These are phyloP conservation scores for Phlyctochytrium bullatum DNA, from an alignment of 192 early-diverging fungal genomes.

Conservation along the genomic window DNA sequence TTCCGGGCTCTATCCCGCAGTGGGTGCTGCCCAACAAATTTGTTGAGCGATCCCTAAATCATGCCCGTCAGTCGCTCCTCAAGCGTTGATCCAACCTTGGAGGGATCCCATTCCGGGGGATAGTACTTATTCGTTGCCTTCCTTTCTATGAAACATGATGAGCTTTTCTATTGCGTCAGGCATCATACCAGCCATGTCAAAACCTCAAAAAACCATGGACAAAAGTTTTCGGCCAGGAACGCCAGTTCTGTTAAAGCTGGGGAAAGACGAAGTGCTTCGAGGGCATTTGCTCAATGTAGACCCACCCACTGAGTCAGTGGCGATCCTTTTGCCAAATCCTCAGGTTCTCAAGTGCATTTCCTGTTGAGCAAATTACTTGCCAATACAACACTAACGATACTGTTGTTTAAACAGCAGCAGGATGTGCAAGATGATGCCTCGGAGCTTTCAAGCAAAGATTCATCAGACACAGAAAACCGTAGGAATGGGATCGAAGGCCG, in stretches of 20 bases:
- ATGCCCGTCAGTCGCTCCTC: not conserved
- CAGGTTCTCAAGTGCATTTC: too few relatives aligned
- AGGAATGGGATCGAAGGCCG: too few relatives aligned
- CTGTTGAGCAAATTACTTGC: too few relatives aligned
- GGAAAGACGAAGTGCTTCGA: not conserved
- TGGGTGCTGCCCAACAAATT: slow-evolving; percentile 84
- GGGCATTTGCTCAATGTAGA: slow-evolving; percentile 1
- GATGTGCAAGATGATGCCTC: too few relatives aligned
- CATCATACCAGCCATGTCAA: not conserved
- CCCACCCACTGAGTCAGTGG: not conserved
- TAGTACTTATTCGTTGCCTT: slow-evolving; percentile 54
- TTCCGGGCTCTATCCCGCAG: slow-evolving; percentile 83
- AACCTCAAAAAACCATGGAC: not conserved
- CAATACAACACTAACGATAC: too few relatives aligned
- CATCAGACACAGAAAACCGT: too few relatives aligned
- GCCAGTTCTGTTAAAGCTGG: slow-evolving; percentile 1
- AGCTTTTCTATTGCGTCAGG: not conserved
- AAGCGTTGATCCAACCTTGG: slow-evolving; percentile 52
- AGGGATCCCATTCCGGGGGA: slow-evolving; percentile 88
- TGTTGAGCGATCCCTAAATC: slow-evolving; percentile 77
- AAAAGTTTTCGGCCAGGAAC: not conserved
- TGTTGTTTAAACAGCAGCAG: too few relatives aligned
- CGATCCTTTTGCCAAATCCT: too few relatives aligned
- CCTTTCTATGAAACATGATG: slow-evolving; percentile 26
- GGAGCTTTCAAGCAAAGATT: too few relatives aligned